Evolutionary conservation across 371 early-diverging fungal genomes (phyloP), one percentile per base, ranked within the genome.

Genomic region (Cokeromyces recurvatus): DNA sequence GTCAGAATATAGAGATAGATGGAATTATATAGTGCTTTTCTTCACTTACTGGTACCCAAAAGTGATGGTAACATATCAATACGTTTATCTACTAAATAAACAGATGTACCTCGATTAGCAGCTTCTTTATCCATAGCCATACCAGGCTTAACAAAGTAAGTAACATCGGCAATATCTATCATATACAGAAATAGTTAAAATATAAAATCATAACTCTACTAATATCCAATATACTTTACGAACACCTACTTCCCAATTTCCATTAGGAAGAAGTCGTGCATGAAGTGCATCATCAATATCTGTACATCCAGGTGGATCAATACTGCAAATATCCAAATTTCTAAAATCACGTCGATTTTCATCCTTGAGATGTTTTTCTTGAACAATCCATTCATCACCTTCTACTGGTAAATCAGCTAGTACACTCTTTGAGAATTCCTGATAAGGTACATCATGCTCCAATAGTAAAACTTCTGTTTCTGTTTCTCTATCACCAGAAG

Each of bases 261-360:
- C 98, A 62, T 97, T 94, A 8, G 86, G 82, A 41, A 97, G 77
- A 32, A 57, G 32, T 20, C 77, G 55, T 0, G 88, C 87, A 62
- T 99, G 99, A 27, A 99, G 81, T 0, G 99, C 98, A 79, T 99
- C 99, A 74, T 99, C 99, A 53, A 99, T 98, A 84, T 99, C 99
- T 3, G 97, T 97, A 85, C 99, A 99, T 25, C 95, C 90, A 27
- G 96, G 95, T 38, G 99, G 99, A 86, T 99, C 99, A 54, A 99
- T 99, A 62, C 91, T 92, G 74, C 97, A 96, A 2, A 99, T 75
- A 57, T 90, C 82, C 48, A 92, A 50, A 35, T 80, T 57, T 39
- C 98, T 76, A 43, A 94, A 77, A 65, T 97, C 98, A 15, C 66
- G 74, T 37, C 98, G 76, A 2, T 82, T 78, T 10, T 63, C 78